These are phyloP conservation scores for Corymbia citriodora DNA, from an alignment of 441 rosid species.

Conservation along the genomic window DNA sequence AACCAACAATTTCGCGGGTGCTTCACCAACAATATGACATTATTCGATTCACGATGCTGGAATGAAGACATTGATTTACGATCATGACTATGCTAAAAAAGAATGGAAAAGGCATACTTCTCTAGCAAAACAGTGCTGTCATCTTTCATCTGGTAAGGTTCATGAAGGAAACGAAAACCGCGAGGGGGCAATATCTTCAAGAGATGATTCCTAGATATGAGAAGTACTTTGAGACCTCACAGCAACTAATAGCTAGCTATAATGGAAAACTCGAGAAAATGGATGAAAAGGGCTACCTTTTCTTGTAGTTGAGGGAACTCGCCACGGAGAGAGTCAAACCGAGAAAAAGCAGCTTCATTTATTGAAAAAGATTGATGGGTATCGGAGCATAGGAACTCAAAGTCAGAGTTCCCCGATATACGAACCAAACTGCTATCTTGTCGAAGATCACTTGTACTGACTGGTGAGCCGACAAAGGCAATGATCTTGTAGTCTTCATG, in stretches of 20 bases:
- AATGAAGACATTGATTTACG: neutral
- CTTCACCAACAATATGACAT: neutral
- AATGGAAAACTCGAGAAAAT: no score
- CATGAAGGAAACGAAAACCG: neutral
- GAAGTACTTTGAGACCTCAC: neutral
- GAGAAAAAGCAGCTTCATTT: slow-evolving; percentile 23
- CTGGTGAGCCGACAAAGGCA: slow-evolving; percentile 33
- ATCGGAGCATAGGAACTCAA: slow-evolving; percentile 32
- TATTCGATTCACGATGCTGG: neutral
- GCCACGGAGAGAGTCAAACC: slow-evolving; percentile 11
- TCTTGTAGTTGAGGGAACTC: slow-evolving; percentile 6
- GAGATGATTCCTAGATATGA: neutral
- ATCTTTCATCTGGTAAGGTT: neutral
- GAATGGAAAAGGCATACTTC: neutral
- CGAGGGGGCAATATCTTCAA: neutral
- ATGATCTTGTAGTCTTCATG: slow-evolving; percentile 16
- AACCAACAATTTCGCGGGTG: no score
- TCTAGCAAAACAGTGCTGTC: neutral
- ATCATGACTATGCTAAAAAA: no score
- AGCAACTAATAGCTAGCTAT: neutral
- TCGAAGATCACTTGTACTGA: neutral
- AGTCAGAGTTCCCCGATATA: slow-evolving; percentile 17
- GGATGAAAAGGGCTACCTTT: slow-evolving; percentile 25
- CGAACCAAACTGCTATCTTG: slow-evolving; percentile 7
- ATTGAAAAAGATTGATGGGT: slow-evolving; percentile 31